Conservation (phyloP, 2,329 filamentous ascomycete genomes). For the Proliferodiscus dingleyae region DNA sequence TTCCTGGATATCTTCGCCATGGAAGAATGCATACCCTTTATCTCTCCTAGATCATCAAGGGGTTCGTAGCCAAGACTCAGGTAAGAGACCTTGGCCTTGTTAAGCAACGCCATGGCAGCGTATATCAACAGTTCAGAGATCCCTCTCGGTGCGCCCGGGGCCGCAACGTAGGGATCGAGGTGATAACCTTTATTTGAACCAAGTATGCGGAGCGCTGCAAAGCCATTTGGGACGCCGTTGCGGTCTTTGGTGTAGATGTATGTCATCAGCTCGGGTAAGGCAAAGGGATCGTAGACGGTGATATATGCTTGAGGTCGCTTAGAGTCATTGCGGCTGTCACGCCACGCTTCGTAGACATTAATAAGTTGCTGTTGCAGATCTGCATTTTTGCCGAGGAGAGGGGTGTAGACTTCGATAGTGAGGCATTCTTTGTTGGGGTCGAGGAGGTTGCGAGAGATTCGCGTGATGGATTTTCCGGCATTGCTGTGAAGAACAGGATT, state of each 20-base stretch:
- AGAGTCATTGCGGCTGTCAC: constrained; percentile 31
- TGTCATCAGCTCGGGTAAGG: constrained; percentile 35
- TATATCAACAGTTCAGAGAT: constrained; percentile 36
- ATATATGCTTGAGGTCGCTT: constrained; percentile 35
- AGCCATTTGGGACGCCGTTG: constrained; percentile 32
- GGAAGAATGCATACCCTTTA: constrained; percentile 30
- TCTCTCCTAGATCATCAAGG: constrained; percentile 28
- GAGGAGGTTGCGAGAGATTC: constrained; percentile 35
- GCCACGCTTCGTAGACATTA: constrained; percentile 36
- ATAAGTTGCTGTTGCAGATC: constrained; percentile 31
- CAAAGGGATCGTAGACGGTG: constrained; percentile 38
- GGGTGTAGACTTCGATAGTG: constrained; percentile 34
- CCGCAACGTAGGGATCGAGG: constrained; percentile 37
- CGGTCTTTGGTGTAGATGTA: constrained; percentile 35
- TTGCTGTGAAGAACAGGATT: constrained; percentile 35
- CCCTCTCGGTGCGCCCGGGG: constrained; percentile 33
- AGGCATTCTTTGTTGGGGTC: constrained; percentile 32
- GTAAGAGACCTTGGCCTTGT: constrained; percentile 31
- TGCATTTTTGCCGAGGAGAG: constrained; percentile 28
- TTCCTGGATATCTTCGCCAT: constrained; percentile 29
- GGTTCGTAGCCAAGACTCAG: constrained; percentile 38
- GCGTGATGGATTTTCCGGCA: constrained; percentile 34
- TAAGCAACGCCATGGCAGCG: constrained; percentile 35
- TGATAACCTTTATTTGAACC: constrained; percentile 36
- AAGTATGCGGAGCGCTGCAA: constrained; percentile 36